These are phyloP conservation scores for Boletus speciosus DNA, from an alignment of 768 basidiomycete species.

Conservation along the genomic window DNA sequence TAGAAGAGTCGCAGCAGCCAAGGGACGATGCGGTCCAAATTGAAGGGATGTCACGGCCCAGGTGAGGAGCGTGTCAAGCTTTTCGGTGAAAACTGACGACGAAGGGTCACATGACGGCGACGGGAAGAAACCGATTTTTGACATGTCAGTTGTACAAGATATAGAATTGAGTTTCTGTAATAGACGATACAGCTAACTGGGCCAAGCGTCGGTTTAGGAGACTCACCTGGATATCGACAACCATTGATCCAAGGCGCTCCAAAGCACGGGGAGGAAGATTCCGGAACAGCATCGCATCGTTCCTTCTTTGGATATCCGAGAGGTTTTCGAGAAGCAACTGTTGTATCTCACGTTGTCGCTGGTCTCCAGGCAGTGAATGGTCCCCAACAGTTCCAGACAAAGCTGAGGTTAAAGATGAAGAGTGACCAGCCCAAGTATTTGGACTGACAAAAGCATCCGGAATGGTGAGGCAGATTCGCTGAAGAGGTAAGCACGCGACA, in stretches of 20 bases:
- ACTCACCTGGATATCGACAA: slow-evolving; percentile 47
- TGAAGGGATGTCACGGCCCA: slow-evolving; percentile 81
- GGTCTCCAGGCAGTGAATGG: slow-evolving; percentile 15
- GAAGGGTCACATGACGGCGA: slow-evolving; percentile 35
- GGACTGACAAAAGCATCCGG: slow-evolving; percentile 78
- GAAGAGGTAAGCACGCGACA: slow-evolving; percentile 1
- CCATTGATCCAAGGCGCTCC: slow-evolving; percentile 59
- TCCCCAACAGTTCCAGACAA: slow-evolving; percentile 42
- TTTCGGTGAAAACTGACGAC: slow-evolving; percentile 51
- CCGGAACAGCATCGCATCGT: slow-evolving; percentile 76
- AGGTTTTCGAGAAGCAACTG: slow-evolving; percentile 37
- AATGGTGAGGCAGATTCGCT: slow-evolving; percentile 69
- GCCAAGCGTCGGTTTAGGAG: not conserved
- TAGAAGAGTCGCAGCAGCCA: slow-evolving; percentile 69
- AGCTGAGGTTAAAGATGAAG: slow-evolving; percentile 34
- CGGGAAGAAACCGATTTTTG: slow-evolving; percentile 55
- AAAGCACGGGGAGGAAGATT: slow-evolving; percentile 60
- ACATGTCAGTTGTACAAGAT: slow-evolving; percentile 59
- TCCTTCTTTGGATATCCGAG: slow-evolving; percentile 67
- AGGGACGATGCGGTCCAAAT: slow-evolving; percentile 78
- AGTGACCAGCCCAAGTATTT: slow-evolving; percentile 58
- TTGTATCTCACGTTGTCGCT: slow-evolving; percentile 41
- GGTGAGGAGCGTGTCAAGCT: slow-evolving; percentile 70
- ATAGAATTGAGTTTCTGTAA: slow-evolving; percentile 74
- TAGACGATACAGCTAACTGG: not conserved